Base-by-base conservation (phyloP, 1,139 yeast species). In the Geotrichum phurueaensis region DNA sequence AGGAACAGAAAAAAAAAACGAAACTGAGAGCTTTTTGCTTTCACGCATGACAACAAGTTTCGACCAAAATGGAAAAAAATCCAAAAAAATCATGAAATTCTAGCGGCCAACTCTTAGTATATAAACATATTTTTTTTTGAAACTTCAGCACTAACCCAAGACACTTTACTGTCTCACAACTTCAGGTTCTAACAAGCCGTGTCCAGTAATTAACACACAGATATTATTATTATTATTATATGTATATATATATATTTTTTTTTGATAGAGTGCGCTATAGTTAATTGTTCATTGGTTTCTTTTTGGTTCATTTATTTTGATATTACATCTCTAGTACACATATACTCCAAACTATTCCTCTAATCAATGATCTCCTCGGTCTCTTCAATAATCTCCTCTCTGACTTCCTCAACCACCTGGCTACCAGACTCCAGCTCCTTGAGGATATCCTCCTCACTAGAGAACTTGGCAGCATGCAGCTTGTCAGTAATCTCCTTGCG, bases 311-410 rank as follows among this genome's bases (percentile, higher is more conserved):
- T 39, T 33, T 27, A 15, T 57, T 58, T 36, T n/a, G 10, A 39
- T 39, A 39, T n/a, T 39, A 39, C 47, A 39, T 39, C 47, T 39
- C 47, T 39, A 39, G 47, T 39, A 39, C 18, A 39, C 39, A 15
- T 18, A 27, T 15, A 22, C 22, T 45, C 27, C 60, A 61, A 64
- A 31, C 70, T 73, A 57, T 69, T 70, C 66, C 65, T 69, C 61
- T 71, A 74, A 69, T 85, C 90, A 63, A 89, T 81, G 69, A 87
- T 79, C 76, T 90, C 97, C 75, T 88, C 96, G 68, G 80, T 83
- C 73, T 80, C 94, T 75, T 89, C 96, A 66, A 86, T 79, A 69
- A 87, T 83, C 70, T 85, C 89, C 73, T 86, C 89, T 66, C 85
- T 84, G 59, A 82, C 78, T 72, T 88, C 94, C 65, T 84, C 90